Base-by-base conservation (phyloP, 345 rosid genomes). In the Zanthoxylum bungeanum region DNA sequence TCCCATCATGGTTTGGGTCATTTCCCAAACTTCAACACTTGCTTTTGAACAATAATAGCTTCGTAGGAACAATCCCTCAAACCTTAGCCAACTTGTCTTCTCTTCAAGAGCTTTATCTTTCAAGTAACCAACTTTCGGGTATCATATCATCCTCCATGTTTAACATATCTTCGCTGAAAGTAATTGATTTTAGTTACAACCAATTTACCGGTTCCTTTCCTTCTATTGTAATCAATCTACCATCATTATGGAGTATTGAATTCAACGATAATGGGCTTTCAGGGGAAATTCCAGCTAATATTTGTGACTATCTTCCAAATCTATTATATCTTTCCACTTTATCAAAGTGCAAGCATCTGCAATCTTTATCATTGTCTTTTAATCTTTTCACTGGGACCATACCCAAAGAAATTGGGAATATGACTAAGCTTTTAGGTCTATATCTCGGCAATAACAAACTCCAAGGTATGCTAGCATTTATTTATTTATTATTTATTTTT, bases 1-100 rank as follows among this genome's bases (percentile, higher is more conserved):
- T 77, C 27, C 74, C 80, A 0, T 6, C 62, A 14, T 61, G 69
- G 59, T 27, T 77, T 36, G 49, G 58, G 30, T 61, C 17, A 14
- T 62, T 62, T 1, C 58, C 49, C 44, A 50, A 14, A 56, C 60
- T 72, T 53, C 11, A 61, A 12, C 6, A 25, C 66, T 46, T 77
- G 69, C 22, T 1, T 36, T 64, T 77, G 16, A 0, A 10, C 0
- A 8, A 2, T 16, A 77, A 77, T 49, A 68, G 3, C 33, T 58
- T 77, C 44, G 27, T n/a, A 0, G 80, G 78, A 3, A 47, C n/a
- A 7, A 64, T 70, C 34, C 70, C 71, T 21, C 7, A 2, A 3
- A n/a, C 73, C 24, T 42, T 75, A 19, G 49, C 9, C 31, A 22
- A 61, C 22, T 24, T 75, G 52, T 47, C 62, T 21, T 60, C 42